Base-by-base conservation (phyloP, 257 asterid species). In the Leptodermis oblonga region DNA sequence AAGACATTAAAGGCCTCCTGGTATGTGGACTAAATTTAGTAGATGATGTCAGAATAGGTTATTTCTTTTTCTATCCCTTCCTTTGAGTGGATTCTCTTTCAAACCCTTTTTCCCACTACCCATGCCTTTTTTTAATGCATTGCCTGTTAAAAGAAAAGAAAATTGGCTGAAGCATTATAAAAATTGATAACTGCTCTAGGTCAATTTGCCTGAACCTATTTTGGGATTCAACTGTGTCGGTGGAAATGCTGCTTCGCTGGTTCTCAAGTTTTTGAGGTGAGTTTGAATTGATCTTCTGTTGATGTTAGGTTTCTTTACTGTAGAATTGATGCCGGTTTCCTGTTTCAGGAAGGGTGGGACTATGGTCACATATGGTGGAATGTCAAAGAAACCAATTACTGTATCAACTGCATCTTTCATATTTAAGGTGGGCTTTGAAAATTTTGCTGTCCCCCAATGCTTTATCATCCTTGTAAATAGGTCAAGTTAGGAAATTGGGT, bases 301-400 rank as follows among this genome's bases (percentile, higher is more conserved):
- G 42, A 14, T 20, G 31, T 30, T 54, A 54, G n/a, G 60, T 56
- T 43, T 28, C 4, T 42, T 42, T 65, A 48, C 15, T 51, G 66
- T 60, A 68, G 48, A 65, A 65, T 55, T 62, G 51, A 54, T 7
- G n/a, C 31, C 73, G 22, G 60, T 48, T 54, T 77, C 75, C 62
- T 66, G 41, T 74, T 75, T 58, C 83, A 92, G 99, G 84, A 81
- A 85, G 52, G 92, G 97, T 67, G 99, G 99, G 66, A 91, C 92
- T 62, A 91, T 94, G 99, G 99, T 91, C 67, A 91, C 99, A 22
- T 94, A 94, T 70, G 99, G 99, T 56, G 97, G 99, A 69, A 94
- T 94, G 97, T 94, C 99, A 45, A 94, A 87, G 89, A 90, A 83
- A 49, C 97, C 97, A 17, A 72, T 94, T 72, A 91, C 93, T 45